Conservation (phyloP, 352 stramenopile species). For the Blastocystis sp. region DNA sequence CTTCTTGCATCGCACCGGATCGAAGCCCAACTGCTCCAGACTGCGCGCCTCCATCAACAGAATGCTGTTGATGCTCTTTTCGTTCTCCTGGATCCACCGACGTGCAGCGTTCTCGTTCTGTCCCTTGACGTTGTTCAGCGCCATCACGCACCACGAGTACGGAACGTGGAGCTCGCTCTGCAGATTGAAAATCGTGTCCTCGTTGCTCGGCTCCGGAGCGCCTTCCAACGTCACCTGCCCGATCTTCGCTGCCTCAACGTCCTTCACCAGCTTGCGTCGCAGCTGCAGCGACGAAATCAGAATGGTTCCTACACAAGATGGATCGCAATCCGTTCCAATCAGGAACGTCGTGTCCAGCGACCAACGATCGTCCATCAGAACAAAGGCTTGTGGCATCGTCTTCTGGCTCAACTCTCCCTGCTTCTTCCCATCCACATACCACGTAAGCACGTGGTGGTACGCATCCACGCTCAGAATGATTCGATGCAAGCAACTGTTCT, state of each 20-base stretch:
- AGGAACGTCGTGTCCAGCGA: conserved; percentile 35
- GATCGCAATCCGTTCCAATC: conserved; percentile 11
- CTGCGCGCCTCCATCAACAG: conserved; percentile 22
- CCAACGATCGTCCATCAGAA: conserved; percentile 52
- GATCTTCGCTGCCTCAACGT: conserved; percentile 7
- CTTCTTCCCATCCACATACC: conserved; percentile 52
- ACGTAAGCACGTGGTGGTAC: neutral
- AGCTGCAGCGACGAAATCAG: conserved; percentile 34
- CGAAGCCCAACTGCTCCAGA: conserved; percentile 46
- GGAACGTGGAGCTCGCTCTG: conserved; percentile 14
- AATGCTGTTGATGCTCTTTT: conserved; percentile 13
- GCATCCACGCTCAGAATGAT: conserved; percentile 13
- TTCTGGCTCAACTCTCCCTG: neutral
- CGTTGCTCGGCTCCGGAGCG: conserved; percentile 41
- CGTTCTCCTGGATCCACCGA: conserved; percentile 47
- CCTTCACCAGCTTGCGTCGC: conserved; percentile 6
- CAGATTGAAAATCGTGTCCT: conserved; percentile 22
- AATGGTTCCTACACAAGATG: neutral
- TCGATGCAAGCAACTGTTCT: conserved; percentile 34
- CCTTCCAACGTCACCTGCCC: conserved; percentile 29
- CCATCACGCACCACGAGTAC: conserved; percentile 18
- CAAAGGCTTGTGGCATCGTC: neutral
- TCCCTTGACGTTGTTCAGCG: neutral
- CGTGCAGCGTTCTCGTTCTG: neutral
- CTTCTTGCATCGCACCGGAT: neutral